Evolutionary conservation across 1,284 basidiomycete species (phyloP), one percentile per base, ranked within the genome.

Genomic region (Melampsora americana): DNA sequence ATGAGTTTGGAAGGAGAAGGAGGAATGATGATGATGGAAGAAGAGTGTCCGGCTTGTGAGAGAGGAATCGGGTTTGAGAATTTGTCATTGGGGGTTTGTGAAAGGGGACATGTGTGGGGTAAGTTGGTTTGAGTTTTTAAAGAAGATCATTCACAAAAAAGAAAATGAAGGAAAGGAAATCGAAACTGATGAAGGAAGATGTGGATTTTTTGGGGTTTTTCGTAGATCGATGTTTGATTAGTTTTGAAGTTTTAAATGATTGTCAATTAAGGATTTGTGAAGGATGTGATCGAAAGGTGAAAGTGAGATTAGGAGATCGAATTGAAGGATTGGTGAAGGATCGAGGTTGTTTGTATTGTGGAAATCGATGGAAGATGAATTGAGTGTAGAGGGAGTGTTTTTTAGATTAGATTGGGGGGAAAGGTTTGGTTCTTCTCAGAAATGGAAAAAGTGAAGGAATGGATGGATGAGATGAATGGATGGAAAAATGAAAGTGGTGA

Each of bases 171-270:
- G n/a, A n/a, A n/a, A n/a, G n/a, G 18, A 44, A 7, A 62, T 3
- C 4, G 32, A 23, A 28, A 32, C 32, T 39, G 42, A 23, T 56
- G 14, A 26, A 23, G 26, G n/a, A n/a, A n/a, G n/a, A n/a, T n/a
- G n/a, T n/a, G n/a, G n/a, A n/a, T 23, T n/a, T 23, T 18, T 44
- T 23, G 39, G 28, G 53, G 20, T 42, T n/a, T 35, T 16, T n/a
- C n/a, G 11, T 9, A 73, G 70, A 73, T 50, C 62, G 70, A 59
- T 73, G 70, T 44, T 50, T 61, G 30, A 50, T 73, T n/a, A 73
- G 61, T 7, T 73, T 73, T 59, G 44, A 53, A 56, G 65, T 73
- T n/a, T 44, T 73, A 18, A 28, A 60, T 42, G 30, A 42, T 12
- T 56, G 35, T 20, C 48, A 73, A 35, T 26, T 73, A 30, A 73